These are phyloP conservation scores for Neonectria neomacrospora DNA, from an alignment of 2,329 filamentous ascomycete genomes.

Conservation along the genomic window DNA sequence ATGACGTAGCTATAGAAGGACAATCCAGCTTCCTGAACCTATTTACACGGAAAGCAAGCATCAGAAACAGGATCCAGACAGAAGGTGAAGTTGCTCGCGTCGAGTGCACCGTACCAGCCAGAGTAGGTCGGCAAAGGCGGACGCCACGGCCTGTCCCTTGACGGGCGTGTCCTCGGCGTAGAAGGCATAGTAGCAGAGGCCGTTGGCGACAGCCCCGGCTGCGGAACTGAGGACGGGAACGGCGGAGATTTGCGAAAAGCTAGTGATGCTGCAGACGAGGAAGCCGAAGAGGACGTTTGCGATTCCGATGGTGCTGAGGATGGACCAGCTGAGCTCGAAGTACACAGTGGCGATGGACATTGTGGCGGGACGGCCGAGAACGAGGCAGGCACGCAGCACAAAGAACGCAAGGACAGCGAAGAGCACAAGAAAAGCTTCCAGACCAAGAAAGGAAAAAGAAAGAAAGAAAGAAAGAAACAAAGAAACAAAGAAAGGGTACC, in stretches of 20 bases:
- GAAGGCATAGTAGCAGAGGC: constrained; percentile 56
- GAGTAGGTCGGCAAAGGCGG: constrained; percentile 52
- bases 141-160: constrained; percentile 48
- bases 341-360: constrained; percentile 37
- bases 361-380: too few species aligned
- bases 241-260: constrained; percentile 50
- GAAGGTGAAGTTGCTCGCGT: background rate
- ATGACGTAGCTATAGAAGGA: constrained; percentile 64
- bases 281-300: constrained; percentile 53
- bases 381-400: background rate
- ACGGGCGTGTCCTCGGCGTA: constrained; percentile 44
- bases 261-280: constrained; percentile 53
- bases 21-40: constrained; percentile 58
- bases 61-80: background rate
- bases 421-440: background rate
- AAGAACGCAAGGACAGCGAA: background rate
- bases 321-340: constrained; percentile 57
- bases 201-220: constrained; percentile 55
- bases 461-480: background rate
- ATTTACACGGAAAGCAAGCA: background rate
- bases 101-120: constrained; percentile 50
- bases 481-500: background rate
- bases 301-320: constrained; percentile 58
- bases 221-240: constrained; percentile 55
- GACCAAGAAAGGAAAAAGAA: background rate